Conservation (phyloP, 768 basidiomycete genomes). For the Lepiota brunneoincarnata region DNA sequence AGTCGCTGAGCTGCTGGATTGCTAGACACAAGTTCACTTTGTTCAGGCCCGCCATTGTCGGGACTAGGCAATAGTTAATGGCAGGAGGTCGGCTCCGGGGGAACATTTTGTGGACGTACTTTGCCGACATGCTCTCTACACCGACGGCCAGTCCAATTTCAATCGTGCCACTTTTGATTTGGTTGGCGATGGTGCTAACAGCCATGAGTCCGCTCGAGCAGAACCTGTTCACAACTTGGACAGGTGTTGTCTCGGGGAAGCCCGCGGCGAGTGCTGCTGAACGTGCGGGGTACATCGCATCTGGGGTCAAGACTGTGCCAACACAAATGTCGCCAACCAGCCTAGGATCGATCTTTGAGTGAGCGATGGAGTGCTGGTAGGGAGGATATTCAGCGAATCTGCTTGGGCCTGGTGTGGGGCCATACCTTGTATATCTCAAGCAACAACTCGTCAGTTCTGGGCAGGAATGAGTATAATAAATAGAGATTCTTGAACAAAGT, state of each 20-base stretch:
- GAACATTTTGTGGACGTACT: conserved; percentile 36
- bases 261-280: conserved; percentile 78
- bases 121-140: conserved; percentile 84
- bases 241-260: conserved; percentile 72
- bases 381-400: not conserved
- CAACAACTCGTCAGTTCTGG: conserved; percentile 76
- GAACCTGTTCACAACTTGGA: conserved; percentile 76
- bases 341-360: conserved; percentile 58
- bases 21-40: conserved; percentile 58
- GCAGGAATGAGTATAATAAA: not conserved
- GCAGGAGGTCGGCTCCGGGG: not conserved
- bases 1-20: conserved; percentile 59
- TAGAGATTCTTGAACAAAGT: conserved; percentile 12
- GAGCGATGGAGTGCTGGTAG: conserved; percentile 56
- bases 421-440: conserved; percentile 76
- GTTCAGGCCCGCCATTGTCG: conserved; percentile 57
- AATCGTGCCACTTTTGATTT: conserved; percentile 75
- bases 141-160: conserved; percentile 79
- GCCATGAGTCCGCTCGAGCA: conserved; percentile 90
- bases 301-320: conserved; percentile 69
- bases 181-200: conserved; percentile 71
- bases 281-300: conserved; percentile 68
- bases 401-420: conserved; percentile 6
- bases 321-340: conserved; percentile 78
- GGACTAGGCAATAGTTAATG: conserved; percentile 39